phyloP scores from a whole-genome alignment of 1,284 basidiomycete species.

The Ganoderma meredithae region DNA sequence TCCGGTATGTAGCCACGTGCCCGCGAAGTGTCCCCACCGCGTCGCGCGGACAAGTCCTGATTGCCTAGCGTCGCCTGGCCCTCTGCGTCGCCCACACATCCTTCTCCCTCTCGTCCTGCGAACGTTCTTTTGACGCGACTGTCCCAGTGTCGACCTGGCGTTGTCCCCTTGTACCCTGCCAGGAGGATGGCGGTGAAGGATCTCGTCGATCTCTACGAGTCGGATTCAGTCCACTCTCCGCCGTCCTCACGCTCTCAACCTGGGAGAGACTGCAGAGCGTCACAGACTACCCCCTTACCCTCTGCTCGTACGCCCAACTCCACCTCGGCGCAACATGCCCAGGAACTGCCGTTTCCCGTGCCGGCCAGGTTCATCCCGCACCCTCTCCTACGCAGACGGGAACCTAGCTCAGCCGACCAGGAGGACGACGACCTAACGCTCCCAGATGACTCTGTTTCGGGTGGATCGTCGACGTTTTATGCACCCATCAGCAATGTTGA shows the following conservation, averaged over 20 bases:
- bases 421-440: conserved; percentile 33
- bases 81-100: not conserved
- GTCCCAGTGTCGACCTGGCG: not conserved
- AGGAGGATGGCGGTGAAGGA: conserved; percentile 42
- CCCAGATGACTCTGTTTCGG: conserved; percentile 14
- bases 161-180: not conserved
- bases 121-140: conserved; percentile 12
- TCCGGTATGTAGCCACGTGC: conserved; percentile 20
- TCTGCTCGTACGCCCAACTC: not conserved
- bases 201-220: conserved; percentile 41
- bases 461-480: conserved; percentile 8
- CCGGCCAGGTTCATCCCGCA: conserved; percentile 32
- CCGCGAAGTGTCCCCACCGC: conserved; percentile 6
- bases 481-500: not conserved
- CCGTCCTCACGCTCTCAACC: conserved; percentile 14
- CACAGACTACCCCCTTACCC: conserved; percentile 7
- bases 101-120: not conserved
- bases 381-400: conserved; percentile 36
- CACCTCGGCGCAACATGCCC: conserved; percentile 1
- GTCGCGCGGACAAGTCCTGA: too few species aligned
- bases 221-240: conserved; percentile 19
- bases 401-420: conserved; percentile 35
- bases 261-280: conserved; percentile 11
- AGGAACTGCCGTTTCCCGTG: conserved; percentile 16
- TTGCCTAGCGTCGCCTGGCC: not conserved